Conservation (phyloP, 2,329 filamentous ascomycete species). For the Allantophomopsis cytisporea region DNA sequence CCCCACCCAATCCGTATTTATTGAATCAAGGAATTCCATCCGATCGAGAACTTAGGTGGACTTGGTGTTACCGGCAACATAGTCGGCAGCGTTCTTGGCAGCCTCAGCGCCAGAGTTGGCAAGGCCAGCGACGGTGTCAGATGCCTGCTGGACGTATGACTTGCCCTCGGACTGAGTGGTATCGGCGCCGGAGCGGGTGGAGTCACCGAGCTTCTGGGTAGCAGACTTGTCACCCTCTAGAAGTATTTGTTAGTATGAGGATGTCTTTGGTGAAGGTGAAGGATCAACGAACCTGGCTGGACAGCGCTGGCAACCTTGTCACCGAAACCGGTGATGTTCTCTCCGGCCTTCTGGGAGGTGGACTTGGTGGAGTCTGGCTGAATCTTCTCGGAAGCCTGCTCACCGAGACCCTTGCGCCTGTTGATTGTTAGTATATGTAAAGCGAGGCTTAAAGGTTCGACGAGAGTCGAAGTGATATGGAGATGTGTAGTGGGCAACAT, state of each 20-base stretch:
- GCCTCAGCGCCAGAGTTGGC: conserved; percentile 19
- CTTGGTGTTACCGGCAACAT: neutral
- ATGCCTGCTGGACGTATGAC: conserved; percentile 22
- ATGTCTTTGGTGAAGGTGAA: no score
- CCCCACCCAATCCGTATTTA: no score
- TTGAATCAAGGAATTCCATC: no score
- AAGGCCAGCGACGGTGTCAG: conserved; percentile 22
- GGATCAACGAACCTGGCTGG: conserved; percentile 25
- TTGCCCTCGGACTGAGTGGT: conserved; percentile 24
- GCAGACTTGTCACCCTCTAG: conserved; percentile 25
- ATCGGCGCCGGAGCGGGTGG: conserved; percentile 24
- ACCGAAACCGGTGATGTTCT: conserved; percentile 26
- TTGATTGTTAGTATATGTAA: conserved; percentile 1
- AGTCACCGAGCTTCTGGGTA: conserved; percentile 30
- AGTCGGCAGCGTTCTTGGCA: conserved; percentile 10
- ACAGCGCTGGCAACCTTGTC: conserved; percentile 30
- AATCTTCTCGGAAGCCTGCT: conserved; percentile 33
- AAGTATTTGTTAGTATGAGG: conserved; percentile 1
- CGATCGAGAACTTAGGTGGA: no score
- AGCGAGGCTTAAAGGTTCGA: neutral
- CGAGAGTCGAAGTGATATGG: neutral
- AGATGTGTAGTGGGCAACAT: neutral
- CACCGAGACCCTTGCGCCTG: conserved; percentile 32
- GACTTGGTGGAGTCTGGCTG: conserved; percentile 41
- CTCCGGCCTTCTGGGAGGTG: conserved; percentile 26